Evolutionary conservation across 2,329 filamentous ascomycete species (phyloP).

Genomic region (Phialophora expanda): DNA sequence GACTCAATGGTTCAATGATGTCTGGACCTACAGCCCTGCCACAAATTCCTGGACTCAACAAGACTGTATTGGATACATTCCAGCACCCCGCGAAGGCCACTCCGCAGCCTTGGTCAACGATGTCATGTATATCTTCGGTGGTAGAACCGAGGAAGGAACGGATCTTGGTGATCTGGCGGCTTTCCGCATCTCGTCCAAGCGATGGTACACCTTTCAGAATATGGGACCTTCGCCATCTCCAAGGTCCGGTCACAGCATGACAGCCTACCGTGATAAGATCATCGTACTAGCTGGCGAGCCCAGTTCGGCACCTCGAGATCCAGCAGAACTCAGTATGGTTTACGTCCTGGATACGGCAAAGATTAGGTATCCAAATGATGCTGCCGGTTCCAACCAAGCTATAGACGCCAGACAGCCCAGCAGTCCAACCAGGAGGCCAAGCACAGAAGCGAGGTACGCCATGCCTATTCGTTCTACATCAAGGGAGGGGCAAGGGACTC

Average conservation of each 20-base stretch:
- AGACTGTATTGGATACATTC: constrained; percentile 97
- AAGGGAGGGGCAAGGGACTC: constrained; percentile 49
- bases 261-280: constrained; percentile 87
- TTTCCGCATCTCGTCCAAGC: constrained; percentile 76
- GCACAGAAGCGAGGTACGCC: constrained; percentile 52
- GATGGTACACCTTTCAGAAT: constrained; percentile 99
- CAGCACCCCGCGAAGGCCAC: constrained; percentile 89
- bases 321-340: constrained; percentile 82
- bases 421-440: constrained; percentile 50
- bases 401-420: constrained; percentile 47
- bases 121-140: constrained; percentile 99
- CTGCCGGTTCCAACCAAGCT: constrained; percentile 47
- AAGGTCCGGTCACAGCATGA: constrained; percentile 97
- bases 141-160: constrained; percentile 87
- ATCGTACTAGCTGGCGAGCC: constrained; percentile 93
- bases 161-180: constrained; percentile 94
- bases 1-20: constrained; percentile 97
- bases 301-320: constrained; percentile 79
- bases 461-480: constrained; percentile 49
- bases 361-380: constrained; percentile 91
- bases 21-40: constrained; percentile 91
- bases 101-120: constrained; percentile 92
- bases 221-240: constrained; percentile 97
- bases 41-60: constrained; percentile 83
- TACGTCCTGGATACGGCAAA: constrained; percentile 95